These are phyloP conservation scores for Candida dubliniensis DNA, from an alignment of 1,139 yeast genomes.

Conservation along the genomic window DNA sequence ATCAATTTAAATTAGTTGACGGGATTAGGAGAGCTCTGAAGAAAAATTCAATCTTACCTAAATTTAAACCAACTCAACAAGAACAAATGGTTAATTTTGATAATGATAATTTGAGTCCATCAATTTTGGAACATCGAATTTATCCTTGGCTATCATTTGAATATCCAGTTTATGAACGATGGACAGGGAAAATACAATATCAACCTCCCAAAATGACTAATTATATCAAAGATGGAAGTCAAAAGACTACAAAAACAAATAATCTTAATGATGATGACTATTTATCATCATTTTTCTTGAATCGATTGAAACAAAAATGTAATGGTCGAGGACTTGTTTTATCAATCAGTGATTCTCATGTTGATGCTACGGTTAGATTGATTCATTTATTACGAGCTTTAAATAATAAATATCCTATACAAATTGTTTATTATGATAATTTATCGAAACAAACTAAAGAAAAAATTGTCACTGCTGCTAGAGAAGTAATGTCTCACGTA, in stretches of 20 bases:
- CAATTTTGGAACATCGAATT: conserved; percentile 37
- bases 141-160: conserved; percentile 49
- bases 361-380: conserved; percentile 29
- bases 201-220: conserved; percentile 40
- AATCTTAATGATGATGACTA: conserved; percentile 4
- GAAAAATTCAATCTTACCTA: conserved; percentile 2
- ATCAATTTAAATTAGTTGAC: conserved; percentile 11
- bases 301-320: conserved; percentile 21
- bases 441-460: conserved; percentile 24
- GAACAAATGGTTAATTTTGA: conserved; percentile 15
- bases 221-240: conserved; percentile 17
- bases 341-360: conserved; percentile 32
- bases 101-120: conserved; percentile 15
- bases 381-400: conserved; percentile 31
- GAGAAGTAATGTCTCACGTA: conserved; percentile 23
- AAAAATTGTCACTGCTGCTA: conserved; percentile 27
- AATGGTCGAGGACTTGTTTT: conserved; percentile 41
- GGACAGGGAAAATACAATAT: conserved; percentile 41
- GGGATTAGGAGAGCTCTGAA: conserved; percentile 3
- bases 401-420: conserved; percentile 37
- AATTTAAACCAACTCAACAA: conserved; percentile 12
- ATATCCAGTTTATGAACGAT: conserved; percentile 45
- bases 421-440: conserved; percentile 30
- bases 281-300: conserved; percentile 22
- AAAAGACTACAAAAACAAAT: conserved; percentile 10